A percentile compares a stretch with the other conserved stretches of the same genome.
Conservation (phyloP, 495 filamentous ascomycete genomes). For the Trichoderma erinaceum region DNA sequence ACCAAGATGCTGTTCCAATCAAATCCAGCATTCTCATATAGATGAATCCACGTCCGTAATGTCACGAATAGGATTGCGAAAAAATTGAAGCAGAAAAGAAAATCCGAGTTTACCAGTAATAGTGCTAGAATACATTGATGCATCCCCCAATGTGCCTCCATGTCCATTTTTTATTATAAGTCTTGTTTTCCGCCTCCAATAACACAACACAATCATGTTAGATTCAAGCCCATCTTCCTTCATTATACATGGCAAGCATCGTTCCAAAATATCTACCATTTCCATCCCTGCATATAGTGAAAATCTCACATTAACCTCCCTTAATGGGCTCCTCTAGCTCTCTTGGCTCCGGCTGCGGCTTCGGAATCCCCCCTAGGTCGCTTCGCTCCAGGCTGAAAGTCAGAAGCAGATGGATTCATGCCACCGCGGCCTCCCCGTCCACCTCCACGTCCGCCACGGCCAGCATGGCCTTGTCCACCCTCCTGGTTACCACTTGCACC, state of each 20-base stretch:
- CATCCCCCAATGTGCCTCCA: not conserved
- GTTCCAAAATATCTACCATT: not conserved
- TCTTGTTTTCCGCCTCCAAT: not conserved
- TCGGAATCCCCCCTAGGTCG: slow-evolving; percentile 56
- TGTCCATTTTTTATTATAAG: slow-evolving; percentile 11
- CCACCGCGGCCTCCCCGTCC: slow-evolving; percentile 34
- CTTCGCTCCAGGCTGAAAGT: slow-evolving; percentile 65
- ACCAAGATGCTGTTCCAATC: not conserved
- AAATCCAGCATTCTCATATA: not conserved
- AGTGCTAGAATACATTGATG: slow-evolving; percentile 7
- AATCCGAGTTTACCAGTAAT: not conserved
- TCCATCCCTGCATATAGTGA: not conserved
- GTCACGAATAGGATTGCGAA: not conserved
- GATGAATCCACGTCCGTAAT: not conserved
- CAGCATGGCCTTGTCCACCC: slow-evolving; percentile 27
- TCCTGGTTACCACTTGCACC: slow-evolving; percentile 30
- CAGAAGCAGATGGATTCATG: slow-evolving; percentile 40
- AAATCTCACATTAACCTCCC: not conserved
- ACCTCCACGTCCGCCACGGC: slow-evolving; percentile 24
- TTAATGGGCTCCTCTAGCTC: slow-evolving; percentile 28
- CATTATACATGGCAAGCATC: not conserved
- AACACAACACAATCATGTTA: not conserved
- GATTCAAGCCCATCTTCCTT: not conserved
- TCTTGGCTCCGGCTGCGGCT: slow-evolving; percentile 34
- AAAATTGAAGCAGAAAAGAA: not conserved